phyloP scores from a whole-genome alignment of 1,139 yeast species.

The Suhomyces anneliseae region DNA sequence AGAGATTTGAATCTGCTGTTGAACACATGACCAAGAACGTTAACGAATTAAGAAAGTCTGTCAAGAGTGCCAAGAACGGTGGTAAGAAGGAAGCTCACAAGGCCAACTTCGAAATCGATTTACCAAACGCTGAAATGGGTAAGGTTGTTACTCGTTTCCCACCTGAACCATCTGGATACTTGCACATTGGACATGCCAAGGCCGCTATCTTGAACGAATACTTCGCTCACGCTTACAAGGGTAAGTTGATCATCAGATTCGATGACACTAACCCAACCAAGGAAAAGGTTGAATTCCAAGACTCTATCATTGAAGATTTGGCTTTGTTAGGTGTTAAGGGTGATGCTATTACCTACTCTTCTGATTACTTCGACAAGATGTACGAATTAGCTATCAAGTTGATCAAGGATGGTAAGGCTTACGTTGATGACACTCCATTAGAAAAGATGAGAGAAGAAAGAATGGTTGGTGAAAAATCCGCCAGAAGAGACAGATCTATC shows the following conservation, averaged over 20 bases:
- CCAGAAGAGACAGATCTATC: slow-evolving; percentile 84
- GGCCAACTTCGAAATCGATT: slow-evolving; percentile 91
- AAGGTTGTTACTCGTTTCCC: slow-evolving; percentile 98
- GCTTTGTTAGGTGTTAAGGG: slow-evolving; percentile 87
- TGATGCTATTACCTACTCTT: slow-evolving; percentile 81
- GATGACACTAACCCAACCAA: slow-evolving; percentile 97
- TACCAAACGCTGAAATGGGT: slow-evolving; percentile 87
- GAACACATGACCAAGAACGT: slow-evolving; percentile 67
- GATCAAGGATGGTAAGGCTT: slow-evolving; percentile 94
- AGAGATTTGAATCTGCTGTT: slow-evolving; percentile 67
- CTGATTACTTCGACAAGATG: slow-evolving; percentile 90
- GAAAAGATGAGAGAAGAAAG: slow-evolving; percentile 97
- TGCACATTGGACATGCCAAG: slow-evolving; percentile 93
- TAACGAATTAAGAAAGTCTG: slow-evolving; percentile 70
- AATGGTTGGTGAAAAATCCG: slow-evolving; percentile 91
- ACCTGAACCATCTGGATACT: slow-evolving; percentile 87
- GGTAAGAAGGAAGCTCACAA: slow-evolving; percentile 78
- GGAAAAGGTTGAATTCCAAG: slow-evolving; percentile 91
- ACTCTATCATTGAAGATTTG: slow-evolving; percentile 88
- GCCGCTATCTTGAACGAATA: slow-evolving; percentile 95
- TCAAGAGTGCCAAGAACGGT: slow-evolving; percentile 54
- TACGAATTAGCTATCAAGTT: slow-evolving; percentile 77
- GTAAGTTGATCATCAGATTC: slow-evolving; percentile 90
- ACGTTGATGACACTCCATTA: slow-evolving; percentile 92
- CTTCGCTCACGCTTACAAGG: slow-evolving; percentile 91